Evolutionary conservation across 140 eudicot species (phyloP), one percentile per base, ranked within the genome.

Genomic region (Erigeron philadelphicus): DNA sequence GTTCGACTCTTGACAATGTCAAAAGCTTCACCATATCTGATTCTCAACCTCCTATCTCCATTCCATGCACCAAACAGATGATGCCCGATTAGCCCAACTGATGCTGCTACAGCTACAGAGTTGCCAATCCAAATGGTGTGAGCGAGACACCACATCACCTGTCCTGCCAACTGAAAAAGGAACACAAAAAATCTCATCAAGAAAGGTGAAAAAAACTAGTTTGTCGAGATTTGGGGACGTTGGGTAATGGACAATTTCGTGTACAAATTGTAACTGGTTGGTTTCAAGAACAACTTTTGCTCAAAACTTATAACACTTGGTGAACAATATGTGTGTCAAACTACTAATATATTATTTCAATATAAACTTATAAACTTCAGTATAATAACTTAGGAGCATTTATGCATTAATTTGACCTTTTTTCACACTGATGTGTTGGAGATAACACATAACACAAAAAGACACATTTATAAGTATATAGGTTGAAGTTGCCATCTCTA

Each of bases 111-210:
- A 31, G 98, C 89, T 6, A 93, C 96, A 4, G 98, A 84, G 81
- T 89, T 93, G 49, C 96, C 98, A 13, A 93, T 93, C 98, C 98
- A 93, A 49, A 87, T 55, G 40, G 98, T 89, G 84, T 93, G 98
- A 76, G 98, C 98, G 18, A 93, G 61, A 74, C 98, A 89, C 98
- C 98, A 93, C 64, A 93, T 80, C 69, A 87, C 96, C 85, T 93
- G 98, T 63, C 98, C 96, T 58, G 76, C 96, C 96, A 93, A 81
- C 96, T 93, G 81, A 38, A 80, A 41, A 42, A 46, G 10, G 48
- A 57, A 18, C 41, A 57, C 10, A 8, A 54, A 67, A 40, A 17
- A 7, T 23, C 40, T 15, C 8, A 15, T 52, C 49, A 68, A 16
- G 61, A 47, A 11, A 46, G 38, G 42, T 65, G 19, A 9, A 11